Evolutionary conservation across 768 basidiomycete genomes (phyloP).

Genomic region (Kockovaella imperatae): DNA sequence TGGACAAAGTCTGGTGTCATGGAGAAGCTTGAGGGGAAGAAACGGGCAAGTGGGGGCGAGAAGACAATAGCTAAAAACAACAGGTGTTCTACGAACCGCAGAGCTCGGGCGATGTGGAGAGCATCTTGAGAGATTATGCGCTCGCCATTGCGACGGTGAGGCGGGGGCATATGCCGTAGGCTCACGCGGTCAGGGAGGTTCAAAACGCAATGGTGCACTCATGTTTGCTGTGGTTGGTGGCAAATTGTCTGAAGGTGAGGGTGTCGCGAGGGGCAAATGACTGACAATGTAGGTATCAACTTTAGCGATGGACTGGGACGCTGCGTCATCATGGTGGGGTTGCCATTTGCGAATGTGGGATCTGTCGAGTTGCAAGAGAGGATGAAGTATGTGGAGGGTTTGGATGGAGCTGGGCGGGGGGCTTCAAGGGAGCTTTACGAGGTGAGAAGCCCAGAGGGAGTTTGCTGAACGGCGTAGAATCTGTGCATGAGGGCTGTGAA

Average conservation of each 20-base stretch:
- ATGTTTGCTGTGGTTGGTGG: constrained; percentile 93
- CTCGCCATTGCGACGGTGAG: constrained; percentile 47
- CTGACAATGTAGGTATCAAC: constrained; percentile 50
- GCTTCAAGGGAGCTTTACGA: constrained; percentile 67
- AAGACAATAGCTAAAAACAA: background rate
- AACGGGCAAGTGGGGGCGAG: constrained; percentile 53
- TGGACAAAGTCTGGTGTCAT: constrained; percentile 64
- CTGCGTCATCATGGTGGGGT: constrained; percentile 74
- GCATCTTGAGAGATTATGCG: constrained; percentile 65
- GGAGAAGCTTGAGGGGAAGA: constrained; percentile 59
- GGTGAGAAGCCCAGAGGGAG: constrained; percentile 37
- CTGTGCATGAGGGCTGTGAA: constrained; percentile 64
- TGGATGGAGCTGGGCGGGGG: constrained; percentile 39
- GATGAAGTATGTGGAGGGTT: constrained; percentile 71
- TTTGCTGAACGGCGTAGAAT: constrained; percentile 25
- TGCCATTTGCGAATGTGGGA: constrained; percentile 88
- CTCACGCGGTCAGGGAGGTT: constrained; percentile 8
- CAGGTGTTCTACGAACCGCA: constrained; percentile 88
- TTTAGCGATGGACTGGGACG: constrained; percentile 72
- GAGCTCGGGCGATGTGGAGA: constrained; percentile 62
- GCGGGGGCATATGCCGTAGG: background rate
- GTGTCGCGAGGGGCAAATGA: background rate
- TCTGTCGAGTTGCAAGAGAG: constrained; percentile 85
- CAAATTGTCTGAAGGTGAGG: constrained; percentile 76
- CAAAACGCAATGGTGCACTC: constrained; percentile 56